phyloP scores from a whole-genome alignment of 78 protist genomes.

The Chrysochromulina tobinii region DNA sequence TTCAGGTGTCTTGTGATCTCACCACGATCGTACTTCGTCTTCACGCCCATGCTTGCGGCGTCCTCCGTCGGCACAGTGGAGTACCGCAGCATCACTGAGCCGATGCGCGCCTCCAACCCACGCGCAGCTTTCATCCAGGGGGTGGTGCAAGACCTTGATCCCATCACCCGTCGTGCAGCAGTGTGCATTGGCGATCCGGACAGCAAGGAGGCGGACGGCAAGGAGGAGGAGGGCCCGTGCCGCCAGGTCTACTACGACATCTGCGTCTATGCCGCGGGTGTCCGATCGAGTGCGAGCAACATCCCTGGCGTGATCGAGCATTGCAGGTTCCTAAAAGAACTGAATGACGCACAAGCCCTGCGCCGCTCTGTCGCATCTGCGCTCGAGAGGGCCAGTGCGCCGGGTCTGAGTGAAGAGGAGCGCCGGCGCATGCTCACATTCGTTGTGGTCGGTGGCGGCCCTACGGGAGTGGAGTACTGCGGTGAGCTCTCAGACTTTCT shows the following conservation, averaged over 20 bases:
- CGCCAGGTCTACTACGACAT: slow-evolving; percentile 22
- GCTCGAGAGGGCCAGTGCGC: slow-evolving; percentile 16
- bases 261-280: slow-evolving; percentile 28
- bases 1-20: slow-evolving; percentile 1
- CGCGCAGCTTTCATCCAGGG: slow-evolving; percentile 35
- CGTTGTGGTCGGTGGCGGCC: slow-evolving; percentile 49
- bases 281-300: not conserved
- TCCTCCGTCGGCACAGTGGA: slow-evolving; percentile 24
- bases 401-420: not conserved
- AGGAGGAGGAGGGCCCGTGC: not conserved
- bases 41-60: not conserved
- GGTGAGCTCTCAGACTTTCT: slow-evolving; percentile 42
- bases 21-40: slow-evolving; percentile 2
- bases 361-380: slow-evolving; percentile 25
- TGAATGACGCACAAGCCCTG: slow-evolving; percentile 1
- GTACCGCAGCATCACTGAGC: slow-evolving; percentile 20
- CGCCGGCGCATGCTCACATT: not conserved
- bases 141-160: not conserved
- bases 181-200: no score
- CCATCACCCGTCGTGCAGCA: no score
- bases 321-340: slow-evolving; percentile 30
- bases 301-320: slow-evolving; percentile 31
- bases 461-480: slow-evolving; percentile 40
- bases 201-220: not conserved
- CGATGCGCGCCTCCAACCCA: slow-evolving; percentile 10